phyloP scores from a whole-genome alignment of 225 moss, liverwort and hornwort species.

The Physcomitrium patens region DNA sequence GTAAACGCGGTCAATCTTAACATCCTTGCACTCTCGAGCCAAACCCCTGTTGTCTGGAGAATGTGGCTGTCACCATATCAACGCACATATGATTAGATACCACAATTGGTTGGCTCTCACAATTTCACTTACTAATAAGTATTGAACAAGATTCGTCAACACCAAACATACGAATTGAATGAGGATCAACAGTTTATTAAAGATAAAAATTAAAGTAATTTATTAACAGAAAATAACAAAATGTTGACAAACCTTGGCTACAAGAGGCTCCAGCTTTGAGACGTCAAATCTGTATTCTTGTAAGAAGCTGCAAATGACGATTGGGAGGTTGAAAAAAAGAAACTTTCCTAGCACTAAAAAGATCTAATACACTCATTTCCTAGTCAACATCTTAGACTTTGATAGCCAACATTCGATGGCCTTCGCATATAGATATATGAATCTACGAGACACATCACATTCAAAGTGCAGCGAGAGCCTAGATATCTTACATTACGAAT shows the following conservation, averaged over 20 bases:
- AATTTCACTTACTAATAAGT: too few species aligned
- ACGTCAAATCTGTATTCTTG: slow-evolving; percentile 94
- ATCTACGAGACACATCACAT: neutral
- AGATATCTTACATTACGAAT: neutral
- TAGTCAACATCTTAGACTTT: neutral
- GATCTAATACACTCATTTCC: neutral
- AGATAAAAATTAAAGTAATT: neutral
- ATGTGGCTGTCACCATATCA: slow-evolving; percentile 73
- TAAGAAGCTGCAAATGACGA: slow-evolving; percentile 57
- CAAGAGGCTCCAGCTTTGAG: slow-evolving; percentile 90
- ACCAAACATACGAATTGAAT: neutral
- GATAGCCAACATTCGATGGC: too few species aligned
- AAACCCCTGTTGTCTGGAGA: slow-evolving; percentile 94
- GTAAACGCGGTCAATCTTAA: slow-evolving; percentile 92
- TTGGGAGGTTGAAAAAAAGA: slow-evolving; percentile 19
- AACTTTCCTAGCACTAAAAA: neutral
- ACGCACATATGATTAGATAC: slow-evolving; percentile 26
- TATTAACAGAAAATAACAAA: neutral
- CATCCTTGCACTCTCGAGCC: slow-evolving; percentile 87
- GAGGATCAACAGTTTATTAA: neutral
- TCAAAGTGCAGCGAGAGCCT: slow-evolving; percentile 15
- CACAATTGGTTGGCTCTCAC: slow-evolving; percentile 1
- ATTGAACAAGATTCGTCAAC: neutral
- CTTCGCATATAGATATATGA: neutral
- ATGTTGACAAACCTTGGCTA: slow-evolving; percentile 74